Base-by-base conservation (phyloP, 2,329 filamentous ascomycete genomes). In the Apiospora koreana region DNA sequence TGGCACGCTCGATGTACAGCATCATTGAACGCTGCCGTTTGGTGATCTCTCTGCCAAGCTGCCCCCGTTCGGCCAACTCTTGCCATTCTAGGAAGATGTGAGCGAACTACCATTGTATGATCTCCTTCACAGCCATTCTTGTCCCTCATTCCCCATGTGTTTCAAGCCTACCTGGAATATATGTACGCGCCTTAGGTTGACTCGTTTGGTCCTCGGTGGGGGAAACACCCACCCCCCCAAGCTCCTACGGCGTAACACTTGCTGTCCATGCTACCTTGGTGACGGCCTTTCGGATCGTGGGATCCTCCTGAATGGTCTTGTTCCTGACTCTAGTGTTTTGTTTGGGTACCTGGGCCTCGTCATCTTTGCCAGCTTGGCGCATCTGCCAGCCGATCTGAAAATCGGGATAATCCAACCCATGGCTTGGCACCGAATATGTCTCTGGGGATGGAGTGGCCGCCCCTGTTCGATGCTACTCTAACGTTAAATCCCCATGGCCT, bases 91-190 rank as follows among this genome's bases (percentile, higher is more conserved):
- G 54, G 54, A 38, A 62, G 54, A 62, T 62, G 31, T 23, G 54
- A 35, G 54, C 54, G 54, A 62, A 38, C 54, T 38, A 38, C 31
- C 54, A 62, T 62, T 62, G 54, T 38, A 62, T 62, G 54, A 62
- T 62, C 54, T 62, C 54, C 54, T 62, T 38, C 54, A 35, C 54
- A 62, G 54, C 54, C 54, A 21, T 62, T 62, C 31, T 62, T 21
- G 54, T 62, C 54, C 31, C 54, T 35, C 54, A 62, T 62, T 62
- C 54, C 21, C 54, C 18, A 62, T 38, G 54, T 8, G 54, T 62
- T 62, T 62, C 54, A 62, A 35, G 28, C 8, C 54, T 38, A 35
- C 54, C 54, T 62, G 31, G 31, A 62, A 38, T 21, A 35, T 8
- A 8, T 8, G 35, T 62, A n/a, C 18, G 28, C 54, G 54, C 54